Evolutionary conservation across 2,329 filamentous ascomycete genomes (phyloP).

Genomic region (Colletotrichum abscissum): DNA sequence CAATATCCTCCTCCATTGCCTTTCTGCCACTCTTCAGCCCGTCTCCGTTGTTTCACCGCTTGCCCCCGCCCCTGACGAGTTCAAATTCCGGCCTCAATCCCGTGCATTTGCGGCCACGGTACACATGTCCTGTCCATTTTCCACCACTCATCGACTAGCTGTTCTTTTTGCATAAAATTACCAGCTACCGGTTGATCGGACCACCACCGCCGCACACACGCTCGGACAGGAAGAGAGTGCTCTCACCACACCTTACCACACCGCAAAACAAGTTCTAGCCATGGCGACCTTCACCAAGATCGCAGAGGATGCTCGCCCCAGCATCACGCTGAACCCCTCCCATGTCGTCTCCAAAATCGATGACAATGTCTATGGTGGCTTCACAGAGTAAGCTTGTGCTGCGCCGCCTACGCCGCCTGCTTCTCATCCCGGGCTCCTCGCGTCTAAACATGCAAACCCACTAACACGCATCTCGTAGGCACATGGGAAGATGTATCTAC

Average conservation of each 20-base stretch:
- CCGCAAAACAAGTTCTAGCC: conserved; percentile 28
- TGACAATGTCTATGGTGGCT: conserved; percentile 85
- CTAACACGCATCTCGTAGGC: conserved; percentile 57
- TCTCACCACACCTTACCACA: background rate
- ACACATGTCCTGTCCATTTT: conserved; percentile 20
- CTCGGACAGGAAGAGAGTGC: background rate
- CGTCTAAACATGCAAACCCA: background rate
- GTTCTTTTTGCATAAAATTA: conserved; percentile 5
- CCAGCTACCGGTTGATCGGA: conserved; percentile 14
- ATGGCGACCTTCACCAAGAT: conserved; percentile 83
- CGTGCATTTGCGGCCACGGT: conserved; percentile 1
- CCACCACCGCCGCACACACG: background rate
- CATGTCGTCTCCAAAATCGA: conserved; percentile 80
- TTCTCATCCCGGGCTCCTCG: background rate
- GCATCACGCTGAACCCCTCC: conserved; percentile 72
- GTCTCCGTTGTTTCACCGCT: conserved; percentile 25
- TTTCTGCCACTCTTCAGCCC: conserved; percentile 23
- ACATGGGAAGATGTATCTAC: conserved; percentile 92
- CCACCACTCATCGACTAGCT: conserved; percentile 32
- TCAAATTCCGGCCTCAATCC: conserved; percentile 34
- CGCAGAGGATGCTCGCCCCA: conserved; percentile 67
- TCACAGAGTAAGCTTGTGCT: conserved; percentile 74
- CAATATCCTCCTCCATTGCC: conserved; percentile 12
- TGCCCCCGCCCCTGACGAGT: conserved; percentile 31
- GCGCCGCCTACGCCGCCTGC: background rate